These are phyloP conservation scores for Paramecium primaurelia DNA, from an alignment of 73 alveolate genomes.

Conservation along the genomic window DNA sequence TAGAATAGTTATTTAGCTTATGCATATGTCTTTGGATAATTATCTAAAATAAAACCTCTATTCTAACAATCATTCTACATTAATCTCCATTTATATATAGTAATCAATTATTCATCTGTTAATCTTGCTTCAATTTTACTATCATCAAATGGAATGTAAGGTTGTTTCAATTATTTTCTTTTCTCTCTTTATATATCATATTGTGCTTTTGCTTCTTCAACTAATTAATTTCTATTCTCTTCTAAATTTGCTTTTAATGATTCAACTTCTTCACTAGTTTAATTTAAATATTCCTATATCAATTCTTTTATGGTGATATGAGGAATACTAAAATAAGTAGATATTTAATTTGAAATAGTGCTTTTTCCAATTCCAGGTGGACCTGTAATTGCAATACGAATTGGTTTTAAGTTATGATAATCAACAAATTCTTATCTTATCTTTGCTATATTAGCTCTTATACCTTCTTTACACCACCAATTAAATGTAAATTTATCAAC, in stretches of 20 bases:
- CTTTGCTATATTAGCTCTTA: conserved; percentile 61
- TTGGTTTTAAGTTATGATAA: conserved; percentile 62
- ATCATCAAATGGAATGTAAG: conserved; percentile 60
- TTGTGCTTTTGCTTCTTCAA: conserved; percentile 52
- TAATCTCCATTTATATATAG: conserved; percentile 52
- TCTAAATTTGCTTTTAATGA: conserved; percentile 35
- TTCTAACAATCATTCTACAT: conserved; percentile 53
- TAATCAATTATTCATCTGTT: conserved; percentile 40
- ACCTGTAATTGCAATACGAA: conserved; percentile 60
- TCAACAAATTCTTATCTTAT: conserved; percentile 57
- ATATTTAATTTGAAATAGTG: conserved; percentile 1
- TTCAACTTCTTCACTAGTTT: conserved; percentile 61
- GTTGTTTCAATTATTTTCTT: conserved; percentile 57
- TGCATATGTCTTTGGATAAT: conserved; percentile 60
- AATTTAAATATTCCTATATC: conserved; percentile 55
- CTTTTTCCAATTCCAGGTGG: conserved; percentile 68
- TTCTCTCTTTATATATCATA: conserved; percentile 51
- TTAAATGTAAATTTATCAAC: conserved; percentile 45
- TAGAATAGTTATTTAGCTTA: conserved; percentile 58
- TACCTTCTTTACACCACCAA: conserved; percentile 72
- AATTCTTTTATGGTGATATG: conserved; percentile 40
- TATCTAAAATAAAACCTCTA: conserved; percentile 68
- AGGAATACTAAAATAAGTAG: conserved; percentile 41
- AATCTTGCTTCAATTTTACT: conserved; percentile 47
- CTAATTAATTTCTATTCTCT: not conserved